phyloP scores from a whole-genome alignment of 345 rosid species.

The Brassica nigra region DNA sequence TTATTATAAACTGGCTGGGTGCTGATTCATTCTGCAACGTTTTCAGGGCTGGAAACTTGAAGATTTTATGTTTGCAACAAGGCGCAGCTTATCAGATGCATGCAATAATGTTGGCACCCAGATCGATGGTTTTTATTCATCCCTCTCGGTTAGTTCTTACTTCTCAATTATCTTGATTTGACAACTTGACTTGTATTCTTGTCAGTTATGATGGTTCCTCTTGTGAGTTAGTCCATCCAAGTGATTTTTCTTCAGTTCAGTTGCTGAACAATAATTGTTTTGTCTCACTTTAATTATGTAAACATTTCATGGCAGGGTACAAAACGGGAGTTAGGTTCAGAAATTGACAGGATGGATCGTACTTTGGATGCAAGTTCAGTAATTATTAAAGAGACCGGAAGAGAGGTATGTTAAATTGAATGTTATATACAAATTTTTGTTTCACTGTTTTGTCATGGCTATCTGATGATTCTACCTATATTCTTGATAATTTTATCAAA shows the following conservation, averaged over 20 bases:
- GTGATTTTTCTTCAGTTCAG: background rate
- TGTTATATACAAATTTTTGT: background rate
- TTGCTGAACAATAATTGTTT: slow-evolving; percentile 1
- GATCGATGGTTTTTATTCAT: slow-evolving; percentile 73
- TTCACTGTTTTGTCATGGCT: slow-evolving; percentile 7
- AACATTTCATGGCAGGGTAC: slow-evolving; percentile 52
- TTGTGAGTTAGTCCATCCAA: background rate
- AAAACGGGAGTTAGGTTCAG: slow-evolving; percentile 61
- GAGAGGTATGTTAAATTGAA: slow-evolving; percentile 52
- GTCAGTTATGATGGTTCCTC: slow-evolving; percentile 15
- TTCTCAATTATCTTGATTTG: background rate
- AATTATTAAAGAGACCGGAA: slow-evolving; percentile 58
- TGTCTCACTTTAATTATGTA: background rate
- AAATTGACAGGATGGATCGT: slow-evolving; percentile 55
- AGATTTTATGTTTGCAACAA: slow-evolving; percentile 93
- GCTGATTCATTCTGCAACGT: slow-evolving; percentile 13
- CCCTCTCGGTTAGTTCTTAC: slow-evolving; percentile 58
- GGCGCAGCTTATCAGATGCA: slow-evolving; percentile 85
- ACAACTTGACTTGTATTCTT: slow-evolving; percentile 1
- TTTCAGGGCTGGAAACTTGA: slow-evolving; percentile 93
- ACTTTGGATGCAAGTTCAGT: slow-evolving; percentile 57
- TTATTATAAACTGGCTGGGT: background rate
- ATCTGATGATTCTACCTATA: slow-evolving; percentile 8
- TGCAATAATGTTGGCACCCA: slow-evolving; percentile 68
- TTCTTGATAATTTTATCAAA: slow-evolving; percentile 21